A percentile compares a stretch with the other conserved stretches of the same genome.
Evolutionary conservation across 306 rosid species (phyloP).

Genomic region (Gillenia trifoliata): DNA sequence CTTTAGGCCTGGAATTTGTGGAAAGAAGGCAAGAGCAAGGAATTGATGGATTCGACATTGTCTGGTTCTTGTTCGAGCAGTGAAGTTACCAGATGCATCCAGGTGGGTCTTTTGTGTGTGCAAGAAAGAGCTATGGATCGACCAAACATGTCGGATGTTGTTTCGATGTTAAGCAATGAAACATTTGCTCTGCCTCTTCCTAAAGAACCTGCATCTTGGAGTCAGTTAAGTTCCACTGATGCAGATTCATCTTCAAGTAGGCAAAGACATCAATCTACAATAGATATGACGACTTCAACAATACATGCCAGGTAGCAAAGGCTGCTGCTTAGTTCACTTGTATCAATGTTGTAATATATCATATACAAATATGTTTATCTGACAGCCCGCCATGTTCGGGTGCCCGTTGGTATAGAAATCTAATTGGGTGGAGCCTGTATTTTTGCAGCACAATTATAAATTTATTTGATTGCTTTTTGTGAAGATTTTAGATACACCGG

Average conservation of each 20-base stretch:
- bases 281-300: conserved; percentile 9
- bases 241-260: conserved; percentile 21
- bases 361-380: background rate
- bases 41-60: conserved; percentile 7
- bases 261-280: conserved; percentile 5
- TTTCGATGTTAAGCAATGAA: conserved; percentile 6
- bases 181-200: conserved; percentile 6
- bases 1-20: conserved; percentile 21
- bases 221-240: background rate
- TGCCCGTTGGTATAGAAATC: background rate
- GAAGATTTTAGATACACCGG: no score
- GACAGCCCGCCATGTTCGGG: background rate
- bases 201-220: conserved; percentile 13
- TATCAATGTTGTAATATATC: background rate
- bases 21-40: conserved; percentile 13
- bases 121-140: conserved; percentile 19
- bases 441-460: no score
- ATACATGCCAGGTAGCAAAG: conserved; percentile 1
- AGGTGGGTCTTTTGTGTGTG: conserved; percentile 18
- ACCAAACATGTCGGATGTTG: conserved; percentile 7
- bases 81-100: conserved; percentile 5
- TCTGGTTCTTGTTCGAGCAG: background rate
- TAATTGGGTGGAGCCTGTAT: background rate
- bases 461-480: background rate
- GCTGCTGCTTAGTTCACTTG: background rate